A percentile compares a stretch with the other conserved stretches of the same genome.
phyloP scores from a whole-genome alignment of 108 stramenopile genomes.

The Bacterosira constricta region DNA sequence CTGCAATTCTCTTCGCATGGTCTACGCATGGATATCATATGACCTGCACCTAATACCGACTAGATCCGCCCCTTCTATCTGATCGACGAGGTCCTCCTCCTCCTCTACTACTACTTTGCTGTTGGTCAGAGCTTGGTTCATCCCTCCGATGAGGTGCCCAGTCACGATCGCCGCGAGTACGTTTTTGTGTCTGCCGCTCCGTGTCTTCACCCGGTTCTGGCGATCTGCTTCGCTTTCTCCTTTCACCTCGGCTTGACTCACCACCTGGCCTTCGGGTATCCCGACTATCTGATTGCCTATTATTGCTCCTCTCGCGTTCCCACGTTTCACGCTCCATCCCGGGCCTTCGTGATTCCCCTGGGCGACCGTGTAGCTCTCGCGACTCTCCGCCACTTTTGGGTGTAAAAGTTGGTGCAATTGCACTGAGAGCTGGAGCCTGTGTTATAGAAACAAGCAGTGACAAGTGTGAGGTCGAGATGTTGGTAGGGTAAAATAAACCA shows the following conservation, averaged over 20 bases:
- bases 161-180: conserved; percentile 6
- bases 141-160: conserved; percentile 15
- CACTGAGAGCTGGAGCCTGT: conserved; percentile 12
- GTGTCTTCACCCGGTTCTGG: conserved; percentile 21
- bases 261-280: conserved; percentile 12
- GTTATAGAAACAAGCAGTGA: neutral
- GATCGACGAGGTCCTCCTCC: conserved; percentile 1
- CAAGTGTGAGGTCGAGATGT: neutral
- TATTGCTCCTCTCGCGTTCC: conserved; percentile 28
- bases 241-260: conserved; percentile 1
- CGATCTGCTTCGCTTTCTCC: conserved; percentile 31
- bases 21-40: too few relatives aligned
- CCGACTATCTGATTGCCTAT: conserved; percentile 7
- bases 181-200: conserved; percentile 6
- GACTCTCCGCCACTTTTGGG: conserved; percentile 22
- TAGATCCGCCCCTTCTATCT: neutral
- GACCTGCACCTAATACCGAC: conserved; percentile 4
- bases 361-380: conserved; percentile 1
- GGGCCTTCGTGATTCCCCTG: conserved; percentile 18
- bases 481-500: neutral
- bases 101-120: conserved; percentile 1
- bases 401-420: conserved; percentile 21
- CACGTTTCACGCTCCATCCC: conserved; percentile 15
- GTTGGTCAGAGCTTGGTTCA: neutral
- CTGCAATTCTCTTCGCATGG: too few relatives aligned